Base-by-base conservation (phyloP, 2,329 filamentous ascomycete species). In the Alternaria postmessia region DNA sequence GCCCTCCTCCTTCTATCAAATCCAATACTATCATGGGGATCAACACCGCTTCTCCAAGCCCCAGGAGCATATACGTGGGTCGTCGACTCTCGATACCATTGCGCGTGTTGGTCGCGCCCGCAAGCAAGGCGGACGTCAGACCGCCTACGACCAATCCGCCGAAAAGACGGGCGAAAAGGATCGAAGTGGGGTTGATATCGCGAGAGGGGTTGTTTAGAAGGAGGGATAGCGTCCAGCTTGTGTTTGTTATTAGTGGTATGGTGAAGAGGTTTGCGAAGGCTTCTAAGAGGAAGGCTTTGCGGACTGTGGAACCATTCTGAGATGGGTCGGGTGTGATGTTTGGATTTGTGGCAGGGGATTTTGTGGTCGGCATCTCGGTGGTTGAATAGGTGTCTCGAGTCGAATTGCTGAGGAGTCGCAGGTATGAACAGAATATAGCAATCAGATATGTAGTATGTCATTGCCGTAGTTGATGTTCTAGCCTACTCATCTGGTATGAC, bases 181-280 rank as follows among this genome's bases (percentile, higher is more conserved):
- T 47, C 3, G 66, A 65, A 1, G 70, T 58, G 1, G 71, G 66
- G 30, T 67, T 73, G 56, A 68, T 68, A 41, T 73, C 58, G 20
- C 54, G 53, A 2, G 63, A 61, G 3, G 69, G 66, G 30, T 63
- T 61, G 18, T 63, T 56, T 18, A 74, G 65, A 2, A 74, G 57
- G 5, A 69, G 42, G 9, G 65, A 69, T 16, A 74, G 65, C 5
- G 67, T 65, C 26, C 53, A 66, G 14, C 51, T 65, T 4, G 70
- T 70, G 36, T 74, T 61, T 20, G 68, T 71, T 24, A 73, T 65
- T 4, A 73, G 59, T 7, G 68, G 71, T 7, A 72, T 64, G 9
- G 65, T 71, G 61, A 72, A 72, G 55, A 74, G 66, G 28, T 73
- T 73, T 22, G 68, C 68, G 43, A 68, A 51, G 38, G 68, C 71